These are phyloP conservation scores for Acrocalymma vagum DNA, from an alignment of 2,329 filamentous ascomycete genomes.

Conservation along the genomic window DNA sequence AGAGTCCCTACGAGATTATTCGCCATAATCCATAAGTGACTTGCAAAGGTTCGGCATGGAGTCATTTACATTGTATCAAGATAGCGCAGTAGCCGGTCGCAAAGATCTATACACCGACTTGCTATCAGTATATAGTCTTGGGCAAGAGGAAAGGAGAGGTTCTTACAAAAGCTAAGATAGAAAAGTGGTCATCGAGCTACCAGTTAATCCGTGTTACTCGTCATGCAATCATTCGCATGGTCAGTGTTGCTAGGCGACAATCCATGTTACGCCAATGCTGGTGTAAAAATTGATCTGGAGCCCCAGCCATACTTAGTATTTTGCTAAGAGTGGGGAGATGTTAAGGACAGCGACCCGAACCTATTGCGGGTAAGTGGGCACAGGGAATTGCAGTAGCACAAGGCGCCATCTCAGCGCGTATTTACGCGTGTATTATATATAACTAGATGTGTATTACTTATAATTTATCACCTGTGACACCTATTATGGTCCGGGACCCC, in stretches of 20 bases:
- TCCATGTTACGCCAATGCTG: slow-evolving; percentile 12
- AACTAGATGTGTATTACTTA: too few species aligned
- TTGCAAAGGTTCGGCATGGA: background rate
- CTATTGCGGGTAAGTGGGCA: too few species aligned
- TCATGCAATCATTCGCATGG: slow-evolving; percentile 5
- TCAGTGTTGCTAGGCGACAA: slow-evolving; percentile 8
- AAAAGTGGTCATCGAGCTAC: slow-evolving; percentile 8
- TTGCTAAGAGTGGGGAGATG: slow-evolving; percentile 1
- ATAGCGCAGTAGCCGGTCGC: slow-evolving; percentile 8
- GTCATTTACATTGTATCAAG: slow-evolving; percentile 6
- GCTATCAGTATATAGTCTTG: too few species aligned
- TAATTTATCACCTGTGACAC: too few species aligned
- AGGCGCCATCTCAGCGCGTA: too few species aligned
- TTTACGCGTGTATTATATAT: too few species aligned
- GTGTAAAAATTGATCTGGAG: slow-evolving; percentile 8
- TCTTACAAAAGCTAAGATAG: slow-evolving; percentile 6
- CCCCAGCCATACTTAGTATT: slow-evolving; percentile 4
- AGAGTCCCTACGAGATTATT: slow-evolving; percentile 6
- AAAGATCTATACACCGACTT: slow-evolving; percentile 2
- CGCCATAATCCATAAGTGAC: background rate
- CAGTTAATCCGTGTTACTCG: slow-evolving; percentile 4
- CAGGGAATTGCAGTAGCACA: too few species aligned
- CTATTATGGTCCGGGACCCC: too few species aligned
- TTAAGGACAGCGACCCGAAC: too few species aligned
- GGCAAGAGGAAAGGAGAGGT: too few species aligned